A percentile compares a stretch with the other conserved stretches of the same genome.
phyloP scores from a whole-genome alignment of 2,329 filamentous ascomycete genomes.

The Allantophomopsis cytisporea region DNA sequence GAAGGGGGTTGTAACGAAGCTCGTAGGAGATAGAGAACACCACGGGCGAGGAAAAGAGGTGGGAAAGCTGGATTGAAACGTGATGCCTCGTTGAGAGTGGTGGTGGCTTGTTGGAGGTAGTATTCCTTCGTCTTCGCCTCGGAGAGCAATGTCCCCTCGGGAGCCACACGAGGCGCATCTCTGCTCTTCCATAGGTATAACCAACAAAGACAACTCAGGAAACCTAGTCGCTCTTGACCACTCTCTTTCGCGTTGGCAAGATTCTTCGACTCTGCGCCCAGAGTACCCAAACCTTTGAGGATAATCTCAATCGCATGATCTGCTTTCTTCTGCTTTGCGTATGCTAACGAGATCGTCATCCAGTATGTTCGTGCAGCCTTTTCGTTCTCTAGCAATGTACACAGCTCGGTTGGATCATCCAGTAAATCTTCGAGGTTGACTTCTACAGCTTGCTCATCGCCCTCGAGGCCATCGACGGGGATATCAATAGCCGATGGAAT shows the following conservation, averaged over 20 bases:
- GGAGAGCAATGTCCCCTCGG: conserved; percentile 48
- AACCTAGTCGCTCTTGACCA: conserved; percentile 41
- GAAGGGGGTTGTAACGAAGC: conserved; percentile 72
- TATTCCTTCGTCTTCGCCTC: conserved; percentile 85
- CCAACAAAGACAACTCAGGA: conserved; percentile 58
- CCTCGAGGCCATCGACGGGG: conserved; percentile 44
- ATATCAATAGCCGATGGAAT: conserved; percentile 54
- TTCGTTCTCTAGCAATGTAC: conserved; percentile 89
- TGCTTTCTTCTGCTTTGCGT: conserved; percentile 89
- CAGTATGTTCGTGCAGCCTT: conserved; percentile 83
- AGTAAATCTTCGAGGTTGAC: conserved; percentile 83
- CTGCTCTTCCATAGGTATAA: conserved; percentile 58
- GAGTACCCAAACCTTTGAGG: conserved; percentile 47
- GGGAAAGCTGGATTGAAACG: conserved; percentile 87
- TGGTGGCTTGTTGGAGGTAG: conserved; percentile 83
- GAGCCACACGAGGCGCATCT: conserved; percentile 49
- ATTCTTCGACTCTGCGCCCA: conserved; percentile 40
- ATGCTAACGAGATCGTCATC: conserved; percentile 96
- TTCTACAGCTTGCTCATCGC: conserved; percentile 65
- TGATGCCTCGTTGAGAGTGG: conserved; percentile 87
- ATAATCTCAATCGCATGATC: conserved; percentile 69
- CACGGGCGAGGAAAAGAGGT: conserved; percentile 80
- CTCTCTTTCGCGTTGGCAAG: no score
- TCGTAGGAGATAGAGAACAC: conserved; percentile 76
- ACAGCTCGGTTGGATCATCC: conserved; percentile 90